These are phyloP conservation scores for Coniferiporia sulphurascens DNA, from an alignment of 1,284 basidiomycete genomes.

Conservation along the genomic window DNA sequence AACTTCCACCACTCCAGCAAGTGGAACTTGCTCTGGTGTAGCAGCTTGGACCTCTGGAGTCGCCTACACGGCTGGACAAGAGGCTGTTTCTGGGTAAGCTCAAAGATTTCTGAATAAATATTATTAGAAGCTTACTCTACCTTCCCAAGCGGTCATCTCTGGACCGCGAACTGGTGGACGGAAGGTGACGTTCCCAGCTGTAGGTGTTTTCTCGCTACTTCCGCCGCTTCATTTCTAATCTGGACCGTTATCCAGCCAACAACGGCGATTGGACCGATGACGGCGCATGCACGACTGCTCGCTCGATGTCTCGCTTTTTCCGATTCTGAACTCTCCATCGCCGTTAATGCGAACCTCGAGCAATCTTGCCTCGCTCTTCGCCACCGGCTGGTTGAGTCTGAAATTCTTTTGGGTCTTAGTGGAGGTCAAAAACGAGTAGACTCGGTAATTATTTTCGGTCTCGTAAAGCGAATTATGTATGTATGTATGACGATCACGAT, in stretches of 20 bases:
- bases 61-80: constrained; percentile 45
- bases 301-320: too few species aligned
- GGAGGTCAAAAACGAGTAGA: too few species aligned
- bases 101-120: neutral
- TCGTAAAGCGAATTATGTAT: too few species aligned
- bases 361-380: too few species aligned
- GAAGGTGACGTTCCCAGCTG: constrained; percentile 53
- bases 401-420: too few species aligned
- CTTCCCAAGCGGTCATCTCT: constrained; percentile 44
- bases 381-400: too few species aligned
- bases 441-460: too few species aligned
- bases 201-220: constrained; percentile 25
- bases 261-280: constrained; percentile 55
- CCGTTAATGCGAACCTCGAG: too few species aligned
- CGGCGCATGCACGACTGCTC: constrained; percentile 37
- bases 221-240: neutral
- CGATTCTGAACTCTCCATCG: too few species aligned
- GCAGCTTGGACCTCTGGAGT: constrained; percentile 45
- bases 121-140: constrained; percentile 16
- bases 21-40: constrained; percentile 41
- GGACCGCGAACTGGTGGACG: constrained; percentile 65
- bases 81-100: constrained; percentile 47
- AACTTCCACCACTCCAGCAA: constrained; percentile 21
- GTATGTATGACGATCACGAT: too few species aligned
- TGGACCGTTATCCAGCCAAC: constrained; percentile 24